Percentiles rank a stretch among this genome's conserved stretches.
These are phyloP conservation scores for Ogataea neopini DNA, from an alignment of 805 yeast genomes.

Conservation along the genomic window DNA sequence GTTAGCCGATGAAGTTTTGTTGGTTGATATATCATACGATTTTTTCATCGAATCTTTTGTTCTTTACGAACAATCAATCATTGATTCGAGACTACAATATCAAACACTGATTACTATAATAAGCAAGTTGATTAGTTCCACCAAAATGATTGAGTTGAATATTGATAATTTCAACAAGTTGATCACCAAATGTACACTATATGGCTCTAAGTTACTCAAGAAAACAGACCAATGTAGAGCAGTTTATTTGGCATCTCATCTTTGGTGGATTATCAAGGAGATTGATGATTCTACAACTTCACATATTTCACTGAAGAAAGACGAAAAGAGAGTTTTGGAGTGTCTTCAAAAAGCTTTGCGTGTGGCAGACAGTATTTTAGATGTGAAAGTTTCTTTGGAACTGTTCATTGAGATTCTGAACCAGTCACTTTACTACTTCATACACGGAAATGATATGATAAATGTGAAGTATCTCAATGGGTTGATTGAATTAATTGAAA, in stretches of 20 bases:
- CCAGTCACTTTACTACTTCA: constrained; percentile 80
- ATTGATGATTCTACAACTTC: constrained; percentile 26
- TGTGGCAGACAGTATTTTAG: constrained; percentile 94
- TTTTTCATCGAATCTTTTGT: constrained; percentile 86
- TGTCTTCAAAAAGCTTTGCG: constrained; percentile 86
- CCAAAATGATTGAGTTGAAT: constrained; percentile 39
- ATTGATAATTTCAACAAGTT: constrained; percentile 75
- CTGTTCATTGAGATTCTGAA: constrained; percentile 88
- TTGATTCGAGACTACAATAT: constrained; percentile 50
- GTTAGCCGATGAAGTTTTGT: constrained; percentile 73
- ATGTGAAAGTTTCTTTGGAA: constrained; percentile 68
- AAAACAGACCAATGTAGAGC: constrained; percentile 95
- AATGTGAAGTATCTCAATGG: constrained; percentile 81
- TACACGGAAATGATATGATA: constrained; percentile 73
- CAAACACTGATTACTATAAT: constrained; percentile 49
- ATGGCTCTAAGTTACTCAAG: constrained; percentile 83
- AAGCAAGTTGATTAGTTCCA: constrained; percentile 44
- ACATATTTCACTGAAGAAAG: constrained; percentile 35
- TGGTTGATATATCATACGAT: constrained; percentile 79
- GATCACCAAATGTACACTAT: constrained; percentile 81
- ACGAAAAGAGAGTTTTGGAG: constrained; percentile 78
- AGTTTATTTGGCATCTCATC: constrained; percentile 81
- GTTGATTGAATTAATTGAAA: constrained; percentile 75
- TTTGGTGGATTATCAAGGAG: constrained; percentile 88
- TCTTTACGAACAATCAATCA: constrained; percentile 67